Conservation (phyloP, 1,139 yeast species). For the Zygosaccharomyces sapae region DNA sequence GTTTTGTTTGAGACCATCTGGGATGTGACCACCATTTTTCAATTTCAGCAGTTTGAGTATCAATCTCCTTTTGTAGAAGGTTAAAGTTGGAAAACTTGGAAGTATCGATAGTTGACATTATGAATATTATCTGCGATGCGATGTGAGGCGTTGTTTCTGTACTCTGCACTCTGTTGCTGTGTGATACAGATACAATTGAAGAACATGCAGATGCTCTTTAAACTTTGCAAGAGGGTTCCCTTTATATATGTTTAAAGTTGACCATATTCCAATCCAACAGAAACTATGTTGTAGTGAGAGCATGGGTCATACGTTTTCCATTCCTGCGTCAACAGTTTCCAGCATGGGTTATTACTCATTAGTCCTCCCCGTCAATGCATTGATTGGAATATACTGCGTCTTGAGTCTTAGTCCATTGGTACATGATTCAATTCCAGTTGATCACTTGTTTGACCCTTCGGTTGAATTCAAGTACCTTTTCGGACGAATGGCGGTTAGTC, state of each 20-base stretch:
- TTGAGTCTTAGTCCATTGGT: not conserved
- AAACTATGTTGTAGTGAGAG: not conserved
- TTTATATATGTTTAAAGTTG: not conserved
- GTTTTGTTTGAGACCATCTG: slow-evolving; percentile 83
- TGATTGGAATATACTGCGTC: too few relatives aligned
- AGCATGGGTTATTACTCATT: not conserved
- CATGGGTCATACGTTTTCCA: not conserved
- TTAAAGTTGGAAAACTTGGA: slow-evolving; percentile 8
- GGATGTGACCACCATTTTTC: slow-evolving; percentile 90
- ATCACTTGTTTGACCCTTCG: not conserved
- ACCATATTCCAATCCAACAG: not conserved
- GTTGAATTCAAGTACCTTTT: not conserved
- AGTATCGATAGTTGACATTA: slow-evolving; percentile 2
- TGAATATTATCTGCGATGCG: not conserved
- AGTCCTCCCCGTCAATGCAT: too few relatives aligned
- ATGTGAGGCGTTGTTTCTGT: not conserved
- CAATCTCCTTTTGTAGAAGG: slow-evolving; percentile 20
- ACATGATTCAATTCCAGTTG: not conserved
- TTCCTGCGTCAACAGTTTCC: not conserved
- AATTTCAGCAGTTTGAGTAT: slow-evolving; percentile 53
- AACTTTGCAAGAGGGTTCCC: not conserved
- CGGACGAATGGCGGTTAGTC: not conserved
- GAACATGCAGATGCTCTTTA: not conserved
- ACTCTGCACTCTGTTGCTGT: not conserved
- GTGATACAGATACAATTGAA: not conserved